Base-by-base conservation (phyloP, 192 early-diverging fungal genomes). In the Paraglomus occultum region DNA sequence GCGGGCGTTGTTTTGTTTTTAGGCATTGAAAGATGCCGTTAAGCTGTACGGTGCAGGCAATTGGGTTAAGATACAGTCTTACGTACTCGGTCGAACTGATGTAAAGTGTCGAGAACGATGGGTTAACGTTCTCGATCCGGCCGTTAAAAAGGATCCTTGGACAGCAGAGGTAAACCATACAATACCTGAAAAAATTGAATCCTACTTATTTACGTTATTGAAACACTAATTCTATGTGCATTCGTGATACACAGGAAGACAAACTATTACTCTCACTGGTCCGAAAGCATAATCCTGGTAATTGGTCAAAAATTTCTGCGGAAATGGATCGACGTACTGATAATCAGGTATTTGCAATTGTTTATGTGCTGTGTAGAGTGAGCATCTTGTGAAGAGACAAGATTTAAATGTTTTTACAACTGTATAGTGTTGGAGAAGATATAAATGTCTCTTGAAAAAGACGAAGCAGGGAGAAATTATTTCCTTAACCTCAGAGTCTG, bases 91-190 rank as follows among this genome's bases (percentile, higher is more conserved):
- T 11, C 76, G 90, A 58, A 93, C 89, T 0, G 91, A 93, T 71
- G 83, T 90, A 46, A 87, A 93, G 68, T 91, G 90, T 59, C 82
- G 91, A 53, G 91, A 93, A 69, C 79, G 91, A 68, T 93, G 88
- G 76, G 77, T 83, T 72, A 91, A 93, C 71, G 80, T 89, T 8
- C 73, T 91, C 45, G 74, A 80, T 22, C 86, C 88, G 8, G 63
- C 61, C 5, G 67, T 93, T 22, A 83, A 87, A 46, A 77, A 81
- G 43, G 78, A 81, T 55, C 80, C 82, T 40, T 84, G 89, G 83
- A 77, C 81, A 6, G 39, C 18, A 6, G 80, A 83, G 47, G 83
- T 79, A 67, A 31, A 48, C 17, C 55, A 2, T 31, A 31, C 31
- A 31, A 2, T 31, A 31, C 3, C 31, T 31, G 1, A 31, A 31